Conservation (phyloP, 129 eudicot genomes). For the Flaveria sonorensis region DNA sequence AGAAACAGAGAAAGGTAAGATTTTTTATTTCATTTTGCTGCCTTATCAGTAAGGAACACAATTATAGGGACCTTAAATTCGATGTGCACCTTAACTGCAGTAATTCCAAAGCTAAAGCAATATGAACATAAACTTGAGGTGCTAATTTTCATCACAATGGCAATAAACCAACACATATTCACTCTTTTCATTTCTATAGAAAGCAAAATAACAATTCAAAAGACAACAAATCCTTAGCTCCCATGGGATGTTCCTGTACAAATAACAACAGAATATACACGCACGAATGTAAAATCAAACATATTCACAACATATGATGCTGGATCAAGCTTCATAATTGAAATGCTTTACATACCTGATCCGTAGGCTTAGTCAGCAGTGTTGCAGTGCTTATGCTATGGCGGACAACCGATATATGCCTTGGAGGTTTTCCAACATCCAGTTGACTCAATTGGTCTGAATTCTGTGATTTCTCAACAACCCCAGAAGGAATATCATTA, state of each 20-base stretch:
- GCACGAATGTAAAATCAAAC: too few relatives aligned
- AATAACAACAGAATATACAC: too few relatives aligned
- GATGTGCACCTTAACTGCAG: background rate
- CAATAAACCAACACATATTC: constrained; percentile 9
- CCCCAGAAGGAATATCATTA: constrained; percentile 40
- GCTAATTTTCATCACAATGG: background rate
- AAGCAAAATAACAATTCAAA: background rate
- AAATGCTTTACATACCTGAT: constrained; percentile 47
- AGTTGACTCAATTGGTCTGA: constrained; percentile 49
- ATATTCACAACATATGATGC: background rate
- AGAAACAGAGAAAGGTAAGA: background rate
- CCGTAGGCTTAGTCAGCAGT: constrained; percentile 40
- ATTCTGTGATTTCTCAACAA: constrained; percentile 42
- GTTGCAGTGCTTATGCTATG: constrained; percentile 59
- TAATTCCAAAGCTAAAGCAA: background rate
- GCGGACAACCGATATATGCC: constrained; percentile 56
- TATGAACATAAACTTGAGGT: constrained; percentile 10
- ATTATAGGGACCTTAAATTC: constrained; percentile 14
- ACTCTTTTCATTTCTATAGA: background rate
- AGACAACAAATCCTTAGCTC: background rate
- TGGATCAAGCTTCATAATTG: constrained; percentile 12
- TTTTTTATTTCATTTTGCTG: background rate
- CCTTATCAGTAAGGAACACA: background rate
- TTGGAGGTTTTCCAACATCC: constrained; percentile 56
- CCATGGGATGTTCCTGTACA: background rate